These are phyloP conservation scores for Mycena galopus DNA, from an alignment of 768 basidiomycete species.

Conservation along the genomic window DNA sequence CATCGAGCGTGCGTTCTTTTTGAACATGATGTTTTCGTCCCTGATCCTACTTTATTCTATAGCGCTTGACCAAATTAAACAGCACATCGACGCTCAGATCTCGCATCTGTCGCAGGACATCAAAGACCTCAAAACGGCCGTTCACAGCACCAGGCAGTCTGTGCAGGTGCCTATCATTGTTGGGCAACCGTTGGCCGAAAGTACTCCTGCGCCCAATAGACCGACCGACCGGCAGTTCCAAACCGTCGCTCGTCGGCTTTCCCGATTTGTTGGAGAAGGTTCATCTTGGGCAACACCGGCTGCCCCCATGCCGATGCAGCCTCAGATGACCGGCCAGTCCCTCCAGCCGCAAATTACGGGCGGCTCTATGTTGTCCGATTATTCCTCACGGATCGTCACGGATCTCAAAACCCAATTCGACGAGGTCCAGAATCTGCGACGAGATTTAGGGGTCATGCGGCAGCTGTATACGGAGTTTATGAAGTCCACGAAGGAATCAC, in stretches of 20 bases:
- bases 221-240: constrained; percentile 84
- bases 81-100: constrained; percentile 96
- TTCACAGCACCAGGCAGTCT: constrained; percentile 69
- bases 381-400: constrained; percentile 77
- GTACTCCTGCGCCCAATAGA: constrained; percentile 73
- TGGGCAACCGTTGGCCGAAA: constrained; percentile 71
- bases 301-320: constrained; percentile 51
- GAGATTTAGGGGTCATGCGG: constrained; percentile 93
- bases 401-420: constrained; percentile 95
- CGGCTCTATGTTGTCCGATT: constrained; percentile 79
- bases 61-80: constrained; percentile 99
- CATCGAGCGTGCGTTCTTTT: constrained; percentile 87
- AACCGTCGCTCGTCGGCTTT: constrained; percentile 78
- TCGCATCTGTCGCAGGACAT: constrained; percentile 87
- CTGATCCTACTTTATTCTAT: constrained; percentile 29
- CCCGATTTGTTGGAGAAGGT: constrained; percentile 72
- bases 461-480: constrained; percentile 96
- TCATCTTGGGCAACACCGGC: constrained; percentile 40
- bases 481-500: constrained; percentile 89
- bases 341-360: constrained; percentile 82
- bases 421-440: constrained; percentile 93
- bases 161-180: constrained; percentile 60
- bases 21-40: neutral
- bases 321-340: constrained; percentile 77
- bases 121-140: constrained; percentile 84